Conservation (phyloP, 2,329 filamentous ascomycete species). For the Xylariaceae sp. region DNA sequence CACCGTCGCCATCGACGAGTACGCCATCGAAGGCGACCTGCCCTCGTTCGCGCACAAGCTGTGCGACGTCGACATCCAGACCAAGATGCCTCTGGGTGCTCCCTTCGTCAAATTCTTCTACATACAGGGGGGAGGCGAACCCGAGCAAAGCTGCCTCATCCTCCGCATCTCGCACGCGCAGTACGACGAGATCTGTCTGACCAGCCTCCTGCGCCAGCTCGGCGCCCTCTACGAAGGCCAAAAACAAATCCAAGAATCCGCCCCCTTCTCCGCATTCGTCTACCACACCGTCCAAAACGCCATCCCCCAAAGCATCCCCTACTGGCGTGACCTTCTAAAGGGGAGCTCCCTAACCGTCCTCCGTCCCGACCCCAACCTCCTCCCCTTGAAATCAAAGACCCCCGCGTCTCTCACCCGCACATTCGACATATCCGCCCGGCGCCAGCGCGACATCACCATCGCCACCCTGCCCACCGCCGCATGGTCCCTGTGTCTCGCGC, state of each 20-base stretch:
- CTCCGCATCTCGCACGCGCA: conserved; percentile 64
- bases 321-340: conserved; percentile 56
- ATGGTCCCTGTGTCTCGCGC: conserved; percentile 59
- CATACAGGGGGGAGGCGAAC: conserved; percentile 37
- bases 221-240: conserved; percentile 43
- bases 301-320: conserved; percentile 47
- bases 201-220: conserved; percentile 56
- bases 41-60: conserved; percentile 48
- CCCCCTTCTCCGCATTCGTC: conserved; percentile 44
- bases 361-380: conserved; percentile 34
- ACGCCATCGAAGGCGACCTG: conserved; percentile 46
- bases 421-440: conserved; percentile 42
- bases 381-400: conserved; percentile 32
- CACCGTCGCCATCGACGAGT: conserved; percentile 43
- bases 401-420: conserved; percentile 40
- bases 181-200: conserved; percentile 63
- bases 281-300: conserved; percentile 36
- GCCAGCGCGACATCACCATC: conserved; percentile 53
- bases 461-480: conserved; percentile 62
- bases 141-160: conserved; percentile 39
- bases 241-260: conserved; percentile 27
- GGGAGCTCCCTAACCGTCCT: conserved; percentile 47
- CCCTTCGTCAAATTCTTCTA: conserved; percentile 57
- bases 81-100: conserved; percentile 51
- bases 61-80: conserved; percentile 50